Evolutionary conservation across 164 flowering plant species (phyloP), one percentile per base, ranked within the genome.

Genomic region (Vitis rupestris): DNA sequence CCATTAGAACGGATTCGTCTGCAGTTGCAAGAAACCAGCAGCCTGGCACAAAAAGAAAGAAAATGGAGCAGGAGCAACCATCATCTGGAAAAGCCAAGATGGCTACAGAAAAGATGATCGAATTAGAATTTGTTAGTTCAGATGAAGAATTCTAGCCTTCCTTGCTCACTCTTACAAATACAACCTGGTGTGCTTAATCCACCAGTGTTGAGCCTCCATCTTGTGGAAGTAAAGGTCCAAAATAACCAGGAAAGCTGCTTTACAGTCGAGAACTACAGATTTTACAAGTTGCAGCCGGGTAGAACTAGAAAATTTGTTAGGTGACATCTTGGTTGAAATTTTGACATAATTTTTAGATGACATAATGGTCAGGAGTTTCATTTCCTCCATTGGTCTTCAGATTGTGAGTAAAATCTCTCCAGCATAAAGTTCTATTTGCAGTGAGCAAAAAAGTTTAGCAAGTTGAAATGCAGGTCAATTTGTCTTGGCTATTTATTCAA

Each of bases 111-210:
- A 90, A 88, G 75, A 80, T 92, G 91, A 90, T 92, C 66, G 97
- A 91, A 78, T 64, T 92, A 72, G 97, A 92, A 0, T 66, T 79
- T 64, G 70, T 84, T 65, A 91, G 89, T 72, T 94, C 97, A 50
- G 97, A 92, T 68, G 98, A 84, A 60, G 97, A 87, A 53, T 17
- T 70, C 50, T 78, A 81, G 37, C 10, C 30, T 63, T 53, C 10
- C 30, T 63, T 53, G 44, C 44, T 37, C 44, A 6, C 44, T 37
- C 44, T 37, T 37, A 37, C 44, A 37, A 37, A 31, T 31, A 31
- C 44, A 3, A 6, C 4, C 44, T 37, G 44, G 44, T 37, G 7
- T 37, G 44, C 19, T 31, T 31, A 2, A n/a, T 8, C 31, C 17
- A 9, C 3, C 11, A 31, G 2, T 67, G 61, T 3, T 16, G 29